A percentile compares a stretch with the other conserved stretches of the same genome.
phyloP scores from a whole-genome alignment of 495 filamentous ascomycete genomes.

The Alectoria sarmentosa region DNA sequence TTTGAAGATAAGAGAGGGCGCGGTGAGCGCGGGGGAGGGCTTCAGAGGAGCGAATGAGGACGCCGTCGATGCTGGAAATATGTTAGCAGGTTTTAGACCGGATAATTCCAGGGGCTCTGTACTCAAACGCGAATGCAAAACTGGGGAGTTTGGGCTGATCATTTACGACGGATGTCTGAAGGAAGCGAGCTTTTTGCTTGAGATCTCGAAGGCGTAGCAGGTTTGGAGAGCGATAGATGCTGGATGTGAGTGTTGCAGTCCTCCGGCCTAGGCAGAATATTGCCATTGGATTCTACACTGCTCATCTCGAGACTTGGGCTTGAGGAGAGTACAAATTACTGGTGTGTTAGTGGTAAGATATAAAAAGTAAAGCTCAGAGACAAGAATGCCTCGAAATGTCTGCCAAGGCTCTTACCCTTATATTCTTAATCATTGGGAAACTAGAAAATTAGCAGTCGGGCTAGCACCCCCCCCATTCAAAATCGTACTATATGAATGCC shows the following conservation, averaged over 20 bases:
- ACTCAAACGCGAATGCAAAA: conserved; percentile 86
- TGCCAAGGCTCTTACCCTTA: too few relatives aligned
- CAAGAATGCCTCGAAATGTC: background rate
- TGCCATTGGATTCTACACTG: background rate
- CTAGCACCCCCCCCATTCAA: too few relatives aligned
- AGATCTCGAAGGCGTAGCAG: background rate
- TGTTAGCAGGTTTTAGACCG: conserved; percentile 10
- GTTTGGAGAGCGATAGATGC: background rate
- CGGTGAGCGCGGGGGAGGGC: conserved; percentile 76
- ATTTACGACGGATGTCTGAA: background rate
- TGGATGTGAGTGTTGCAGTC: background rate
- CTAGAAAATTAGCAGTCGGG: too few relatives aligned
- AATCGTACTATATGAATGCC: too few relatives aligned
- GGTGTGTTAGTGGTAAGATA: too few relatives aligned
- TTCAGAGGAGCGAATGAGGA: conserved; percentile 76
- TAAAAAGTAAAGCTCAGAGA: background rate
- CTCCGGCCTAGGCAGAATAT: background rate
- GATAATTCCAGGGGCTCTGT: conserved; percentile 22
- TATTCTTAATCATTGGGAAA: too few relatives aligned
- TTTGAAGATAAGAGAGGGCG: conserved; percentile 63
- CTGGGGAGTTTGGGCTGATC: conserved; percentile 35
- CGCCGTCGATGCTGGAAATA: conserved; percentile 75
- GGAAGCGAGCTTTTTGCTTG: background rate
- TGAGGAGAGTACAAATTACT: too few relatives aligned
- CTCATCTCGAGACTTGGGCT: background rate